Percentiles rank a stretch among this genome's conserved stretches.
Conservation (phyloP, 2,329 filamentous ascomycete species). For the Cucurbitaria berberidis region DNA sequence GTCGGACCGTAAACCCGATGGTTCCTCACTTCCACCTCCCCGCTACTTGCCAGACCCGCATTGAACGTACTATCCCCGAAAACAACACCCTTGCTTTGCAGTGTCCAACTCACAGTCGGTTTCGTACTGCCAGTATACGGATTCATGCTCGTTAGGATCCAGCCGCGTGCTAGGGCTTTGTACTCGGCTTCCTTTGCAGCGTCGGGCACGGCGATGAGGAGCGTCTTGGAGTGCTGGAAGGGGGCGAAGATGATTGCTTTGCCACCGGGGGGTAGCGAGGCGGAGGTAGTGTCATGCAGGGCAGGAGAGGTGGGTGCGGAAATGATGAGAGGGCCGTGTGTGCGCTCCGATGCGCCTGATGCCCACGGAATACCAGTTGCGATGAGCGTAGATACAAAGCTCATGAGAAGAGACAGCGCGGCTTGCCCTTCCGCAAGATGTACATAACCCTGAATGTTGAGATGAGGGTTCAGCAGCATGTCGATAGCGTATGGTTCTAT, state of each 20-base stretch:
- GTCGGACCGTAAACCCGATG: conserved; percentile 36
- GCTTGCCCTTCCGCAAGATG: conserved; percentile 27
- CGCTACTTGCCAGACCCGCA: conserved; percentile 16
- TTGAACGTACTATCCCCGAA: conserved; percentile 46
- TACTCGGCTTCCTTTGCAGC: conserved; percentile 32
- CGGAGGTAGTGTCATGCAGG: conserved; percentile 1
- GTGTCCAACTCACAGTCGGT: conserved; percentile 45
- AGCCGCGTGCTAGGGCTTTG: conserved; percentile 33
- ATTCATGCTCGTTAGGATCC: conserved; percentile 48
- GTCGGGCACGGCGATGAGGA: conserved; percentile 40
- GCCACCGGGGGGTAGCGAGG: too few relatives aligned
- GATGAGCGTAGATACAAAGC: conserved; percentile 28
- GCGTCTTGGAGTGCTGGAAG: conserved; percentile 38
- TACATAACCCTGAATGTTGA: conserved; percentile 48
- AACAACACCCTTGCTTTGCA: conserved; percentile 49
- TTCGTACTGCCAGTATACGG: conserved; percentile 29
- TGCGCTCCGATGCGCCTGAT: conserved; percentile 35
- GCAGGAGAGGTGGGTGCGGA: conserved; percentile 18
- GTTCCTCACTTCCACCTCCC: conserved; percentile 16
- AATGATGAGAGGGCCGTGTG: conserved; percentile 39
- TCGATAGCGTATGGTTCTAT: conserved; percentile 29
- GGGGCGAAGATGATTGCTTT: conserved; percentile 44
- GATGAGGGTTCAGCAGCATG: conserved; percentile 38
- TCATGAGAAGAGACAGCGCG: conserved; percentile 25
- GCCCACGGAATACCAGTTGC: conserved; percentile 44